These are phyloP conservation scores for Zygnema circumcarinatum DNA, from an alignment of 139 green algal genomes.

Conservation along the genomic window DNA sequence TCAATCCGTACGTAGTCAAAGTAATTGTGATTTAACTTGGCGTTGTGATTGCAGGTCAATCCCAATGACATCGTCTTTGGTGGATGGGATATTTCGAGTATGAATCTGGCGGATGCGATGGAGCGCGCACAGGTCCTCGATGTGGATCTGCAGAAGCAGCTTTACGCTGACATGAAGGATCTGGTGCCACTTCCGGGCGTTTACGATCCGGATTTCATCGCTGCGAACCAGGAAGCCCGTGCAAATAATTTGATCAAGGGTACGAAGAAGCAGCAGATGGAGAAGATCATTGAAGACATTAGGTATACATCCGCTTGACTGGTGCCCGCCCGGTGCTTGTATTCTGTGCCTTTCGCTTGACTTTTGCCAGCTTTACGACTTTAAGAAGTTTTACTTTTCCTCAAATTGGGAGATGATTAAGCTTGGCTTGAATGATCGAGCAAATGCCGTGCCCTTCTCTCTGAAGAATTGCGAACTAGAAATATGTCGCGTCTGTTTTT, in stretches of 20 bases:
- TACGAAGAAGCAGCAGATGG: slow-evolving; percentile 86
- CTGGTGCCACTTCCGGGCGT: slow-evolving; percentile 91
- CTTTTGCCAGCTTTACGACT: too few relatives aligned
- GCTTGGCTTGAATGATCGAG: too few relatives aligned
- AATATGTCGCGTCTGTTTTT: too few relatives aligned
- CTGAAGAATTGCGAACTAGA: too few relatives aligned
- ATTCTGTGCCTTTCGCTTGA: too few relatives aligned
- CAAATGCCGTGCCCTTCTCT: too few relatives aligned
- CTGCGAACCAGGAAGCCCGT: slow-evolving; percentile 91
- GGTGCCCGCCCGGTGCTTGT: too few relatives aligned
- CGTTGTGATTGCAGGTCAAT: slow-evolving; percentile 69
- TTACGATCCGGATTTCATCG: slow-evolving; percentile 96
- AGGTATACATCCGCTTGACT: slow-evolving; percentile 32
- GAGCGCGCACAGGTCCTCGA: slow-evolving; percentile 82
- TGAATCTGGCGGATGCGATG: slow-evolving; percentile 96
- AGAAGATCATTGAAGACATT: slow-evolving; percentile 87
- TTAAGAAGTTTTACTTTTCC: too few relatives aligned
- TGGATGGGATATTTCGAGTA: slow-evolving; percentile 95
- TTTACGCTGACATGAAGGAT: slow-evolving; percentile 93
- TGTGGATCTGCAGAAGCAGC: slow-evolving; percentile 95
- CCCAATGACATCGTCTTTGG: slow-evolving; percentile 95
- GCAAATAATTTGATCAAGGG: slow-evolving; percentile 96
- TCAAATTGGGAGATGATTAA: too few relatives aligned
- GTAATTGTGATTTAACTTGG: too few relatives aligned
- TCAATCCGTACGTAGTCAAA: too few relatives aligned